A percentile compares a stretch with the other conserved stretches of the same genome.
These are phyloP conservation scores for Trichoderma reesei DNA, from an alignment of 495 filamentous ascomycete species.

Conservation along the genomic window DNA sequence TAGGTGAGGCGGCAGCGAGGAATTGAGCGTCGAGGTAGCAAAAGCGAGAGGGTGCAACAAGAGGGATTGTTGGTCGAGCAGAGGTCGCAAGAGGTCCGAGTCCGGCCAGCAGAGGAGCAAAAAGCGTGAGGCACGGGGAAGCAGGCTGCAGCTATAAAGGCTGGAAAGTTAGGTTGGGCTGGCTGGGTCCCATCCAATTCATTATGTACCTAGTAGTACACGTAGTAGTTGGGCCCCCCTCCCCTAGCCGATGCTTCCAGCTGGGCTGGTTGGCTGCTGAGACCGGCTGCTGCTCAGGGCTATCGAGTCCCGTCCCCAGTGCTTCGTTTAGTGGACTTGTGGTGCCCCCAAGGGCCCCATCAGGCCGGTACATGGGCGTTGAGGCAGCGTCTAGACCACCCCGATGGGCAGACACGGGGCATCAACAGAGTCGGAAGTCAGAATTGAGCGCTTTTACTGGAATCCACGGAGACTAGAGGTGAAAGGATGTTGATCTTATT, in stretches of 20 bases:
- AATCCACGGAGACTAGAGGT: too few species aligned
- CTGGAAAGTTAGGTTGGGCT: background rate
- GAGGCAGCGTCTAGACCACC: too few species aligned
- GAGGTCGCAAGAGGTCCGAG: background rate
- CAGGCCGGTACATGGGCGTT: too few species aligned
- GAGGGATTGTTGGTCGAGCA: slow-evolving; percentile 3
- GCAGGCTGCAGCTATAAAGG: background rate
- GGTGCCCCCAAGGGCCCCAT: background rate
- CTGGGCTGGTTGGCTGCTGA: slow-evolving; percentile 5
- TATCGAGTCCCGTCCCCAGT: background rate
- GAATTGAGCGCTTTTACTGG: too few species aligned
- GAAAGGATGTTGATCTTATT: too few species aligned
- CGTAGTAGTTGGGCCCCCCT: too few species aligned
- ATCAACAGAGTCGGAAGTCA: too few species aligned
- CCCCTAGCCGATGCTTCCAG: background rate
- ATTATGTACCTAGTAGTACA: too few species aligned
- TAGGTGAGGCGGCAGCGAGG: background rate
- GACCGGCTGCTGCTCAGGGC: background rate
- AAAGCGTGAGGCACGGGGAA: background rate
- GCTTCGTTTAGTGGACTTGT: background rate
- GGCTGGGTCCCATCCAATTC: background rate
- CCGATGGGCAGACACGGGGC: too few species aligned
- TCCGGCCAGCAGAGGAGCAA: background rate
- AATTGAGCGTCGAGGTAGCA: background rate
- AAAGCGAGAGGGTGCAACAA: background rate